Evolutionary conservation across 805 yeast genomes (phyloP).

Genomic region (Candida insectorum): DNA sequence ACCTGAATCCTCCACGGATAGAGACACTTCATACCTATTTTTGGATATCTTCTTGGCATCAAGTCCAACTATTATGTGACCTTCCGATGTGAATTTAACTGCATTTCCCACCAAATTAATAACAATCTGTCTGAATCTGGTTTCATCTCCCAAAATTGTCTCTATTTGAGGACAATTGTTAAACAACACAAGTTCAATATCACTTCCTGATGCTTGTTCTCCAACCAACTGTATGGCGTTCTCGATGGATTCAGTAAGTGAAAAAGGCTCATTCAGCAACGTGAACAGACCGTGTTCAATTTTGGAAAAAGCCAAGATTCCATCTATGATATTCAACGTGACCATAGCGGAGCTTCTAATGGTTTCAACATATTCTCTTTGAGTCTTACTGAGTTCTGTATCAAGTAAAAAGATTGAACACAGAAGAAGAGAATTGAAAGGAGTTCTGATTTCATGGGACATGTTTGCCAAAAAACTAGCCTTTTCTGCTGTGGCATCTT

Average conservation of each 20-base stretch:
- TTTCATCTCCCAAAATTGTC: constrained; percentile 44
- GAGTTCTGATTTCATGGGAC: constrained; percentile 58
- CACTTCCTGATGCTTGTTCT: constrained; percentile 43
- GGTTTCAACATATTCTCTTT: constrained; percentile 50
- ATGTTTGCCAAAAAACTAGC: constrained; percentile 52
- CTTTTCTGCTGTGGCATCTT: constrained; percentile 52
- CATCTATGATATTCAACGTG: constrained; percentile 50
- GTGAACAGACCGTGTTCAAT: constrained; percentile 53
- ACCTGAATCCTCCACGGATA: constrained; percentile 49
- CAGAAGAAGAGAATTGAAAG: constrained; percentile 49
- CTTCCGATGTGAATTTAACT: constrained; percentile 46
- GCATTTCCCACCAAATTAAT: constrained; percentile 54
- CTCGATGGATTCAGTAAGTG: constrained; percentile 42
- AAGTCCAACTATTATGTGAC: constrained; percentile 39
- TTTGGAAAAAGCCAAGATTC: constrained; percentile 52
- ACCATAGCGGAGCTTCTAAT: constrained; percentile 49
- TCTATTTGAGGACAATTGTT: constrained; percentile 39
- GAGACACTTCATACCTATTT: constrained; percentile 34
- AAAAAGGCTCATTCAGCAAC: constrained; percentile 42
- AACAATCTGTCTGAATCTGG: constrained; percentile 48
- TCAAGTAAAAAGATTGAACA: constrained; percentile 49
- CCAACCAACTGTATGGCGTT: constrained; percentile 47
- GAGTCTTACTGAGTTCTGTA: constrained; percentile 41
- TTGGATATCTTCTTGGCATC: constrained; percentile 23
- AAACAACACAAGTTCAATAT: constrained; percentile 43